Evolutionary conservation across 1,284 basidiomycete genomes (phyloP).

Genomic region (Ustilago cynodontis): DNA sequence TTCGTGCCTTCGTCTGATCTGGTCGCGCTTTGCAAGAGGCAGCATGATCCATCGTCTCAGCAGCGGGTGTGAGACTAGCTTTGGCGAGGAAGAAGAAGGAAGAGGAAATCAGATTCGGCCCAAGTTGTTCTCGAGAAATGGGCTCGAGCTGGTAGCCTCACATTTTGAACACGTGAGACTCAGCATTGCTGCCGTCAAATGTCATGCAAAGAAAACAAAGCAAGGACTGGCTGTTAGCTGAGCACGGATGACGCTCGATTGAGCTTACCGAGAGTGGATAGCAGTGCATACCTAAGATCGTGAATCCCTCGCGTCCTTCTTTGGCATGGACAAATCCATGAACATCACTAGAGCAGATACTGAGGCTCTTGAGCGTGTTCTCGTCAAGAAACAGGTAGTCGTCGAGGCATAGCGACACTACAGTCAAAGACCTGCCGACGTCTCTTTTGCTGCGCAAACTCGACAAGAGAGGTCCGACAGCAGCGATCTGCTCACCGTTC

Average conservation of each 20-base stretch:
- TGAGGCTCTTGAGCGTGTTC: conserved; percentile 42
- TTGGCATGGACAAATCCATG: conserved; percentile 45
- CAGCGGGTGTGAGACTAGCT: conserved; percentile 30
- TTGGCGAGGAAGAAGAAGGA: neutral
- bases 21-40: conserved; percentile 22
- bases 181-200: conserved; percentile 23
- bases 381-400: conserved; percentile 47
- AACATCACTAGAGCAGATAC: conserved; percentile 35
- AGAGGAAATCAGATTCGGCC: neutral
- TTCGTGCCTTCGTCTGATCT: conserved; percentile 37
- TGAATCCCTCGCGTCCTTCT: conserved; percentile 34
- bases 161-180: conserved; percentile 36
- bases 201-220: neutral
- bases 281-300: conserved; percentile 30
- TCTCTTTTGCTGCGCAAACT: conserved; percentile 25
- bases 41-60: conserved; percentile 47
- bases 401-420: conserved; percentile 25
- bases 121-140: too few relatives aligned
- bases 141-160: neutral
- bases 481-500: conserved; percentile 17
- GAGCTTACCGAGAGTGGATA: neutral
- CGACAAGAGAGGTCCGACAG: conserved; percentile 33
- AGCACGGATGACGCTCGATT: neutral
- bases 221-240: neutral
- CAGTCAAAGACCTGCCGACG: conserved; percentile 20